Evolutionary conservation across 1,139 yeast genomes (phyloP).

Genomic region (Protomyces macrosporus): DNA sequence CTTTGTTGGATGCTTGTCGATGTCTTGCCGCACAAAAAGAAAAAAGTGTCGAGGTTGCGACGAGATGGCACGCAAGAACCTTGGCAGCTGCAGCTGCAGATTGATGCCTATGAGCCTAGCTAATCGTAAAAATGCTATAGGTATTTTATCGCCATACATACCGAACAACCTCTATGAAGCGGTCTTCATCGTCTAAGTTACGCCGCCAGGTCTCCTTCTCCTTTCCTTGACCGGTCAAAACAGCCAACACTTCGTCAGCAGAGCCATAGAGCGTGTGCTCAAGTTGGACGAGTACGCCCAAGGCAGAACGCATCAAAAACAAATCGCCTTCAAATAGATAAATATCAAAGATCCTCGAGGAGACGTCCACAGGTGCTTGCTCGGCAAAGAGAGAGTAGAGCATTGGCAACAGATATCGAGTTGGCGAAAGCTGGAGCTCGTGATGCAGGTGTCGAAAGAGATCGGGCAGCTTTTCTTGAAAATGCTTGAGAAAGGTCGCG

Average conservation of each 20-base stretch:
- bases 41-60: no score
- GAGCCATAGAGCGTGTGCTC: conserved; percentile 54
- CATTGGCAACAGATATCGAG: conserved; percentile 41
- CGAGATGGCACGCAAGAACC: no score
- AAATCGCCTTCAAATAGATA: conserved; percentile 58
- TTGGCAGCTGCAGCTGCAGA: no score
- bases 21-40: no score
- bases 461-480: conserved; percentile 46
- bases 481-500: conserved; percentile 47
- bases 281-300: conserved; percentile 49
- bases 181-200: conserved; percentile 11
- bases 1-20: no score
- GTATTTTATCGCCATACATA: neutral
- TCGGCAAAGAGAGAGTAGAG: conserved; percentile 40
- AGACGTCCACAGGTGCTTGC: conserved; percentile 40
- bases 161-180: neutral
- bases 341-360: conserved; percentile 50
- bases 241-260: conserved; percentile 44
- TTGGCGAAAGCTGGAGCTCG: conserved; percentile 40
- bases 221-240: conserved; percentile 31
- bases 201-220: conserved; percentile 13
- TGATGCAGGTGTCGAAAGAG: conserved; percentile 50
- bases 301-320: conserved; percentile 46
- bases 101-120: neutral
- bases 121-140: neutral